phyloP scores from a whole-genome alignment of 2,329 filamentous ascomycete species.

The Hortaea sp. region DNA sequence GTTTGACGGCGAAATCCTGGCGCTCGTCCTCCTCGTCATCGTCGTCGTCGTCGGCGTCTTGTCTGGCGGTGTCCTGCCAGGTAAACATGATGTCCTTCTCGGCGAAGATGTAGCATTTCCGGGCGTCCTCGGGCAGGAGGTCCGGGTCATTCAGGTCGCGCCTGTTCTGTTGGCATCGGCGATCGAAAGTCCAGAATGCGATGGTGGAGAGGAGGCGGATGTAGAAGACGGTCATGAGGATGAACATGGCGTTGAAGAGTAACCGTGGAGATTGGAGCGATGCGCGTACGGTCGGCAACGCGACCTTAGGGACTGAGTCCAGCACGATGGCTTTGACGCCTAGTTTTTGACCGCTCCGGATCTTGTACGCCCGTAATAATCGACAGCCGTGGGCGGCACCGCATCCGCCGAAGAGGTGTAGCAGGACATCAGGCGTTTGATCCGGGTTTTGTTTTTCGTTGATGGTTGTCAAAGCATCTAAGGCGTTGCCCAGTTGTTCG shows the following conservation, averaged over 20 bases:
- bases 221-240: conserved; percentile 9
- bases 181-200: conserved; percentile 11
- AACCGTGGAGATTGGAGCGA: conserved; percentile 3
- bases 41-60: conserved; percentile 8
- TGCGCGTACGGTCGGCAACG: conserved; percentile 4
- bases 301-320: conserved; percentile 14
- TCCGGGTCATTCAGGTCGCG: conserved; percentile 13
- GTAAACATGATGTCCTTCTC: conserved; percentile 20
- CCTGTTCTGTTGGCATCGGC: conserved; percentile 8
- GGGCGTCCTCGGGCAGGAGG: conserved; percentile 11
- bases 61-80: conserved; percentile 7
- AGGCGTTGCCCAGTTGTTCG: conserved; percentile 5
- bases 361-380: conserved; percentile 17
- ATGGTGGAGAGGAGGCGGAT: conserved; percentile 8
- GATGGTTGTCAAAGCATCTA: conserved; percentile 7
- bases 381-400: conserved; percentile 14
- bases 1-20: conserved; percentile 12
- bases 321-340: conserved; percentile 15
- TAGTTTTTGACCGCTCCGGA: conserved; percentile 10
- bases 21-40: conserved; percentile 10
- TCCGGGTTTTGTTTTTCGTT: conserved; percentile 6
- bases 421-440: conserved; percentile 9
- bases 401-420: conserved; percentile 19
- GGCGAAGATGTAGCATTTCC: conserved; percentile 18
- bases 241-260: conserved; percentile 6